Evolutionary conservation across 345 rosid genomes (phyloP), one percentile per base, ranked within the genome.

Genomic region (Anacardium occidentale): DNA sequence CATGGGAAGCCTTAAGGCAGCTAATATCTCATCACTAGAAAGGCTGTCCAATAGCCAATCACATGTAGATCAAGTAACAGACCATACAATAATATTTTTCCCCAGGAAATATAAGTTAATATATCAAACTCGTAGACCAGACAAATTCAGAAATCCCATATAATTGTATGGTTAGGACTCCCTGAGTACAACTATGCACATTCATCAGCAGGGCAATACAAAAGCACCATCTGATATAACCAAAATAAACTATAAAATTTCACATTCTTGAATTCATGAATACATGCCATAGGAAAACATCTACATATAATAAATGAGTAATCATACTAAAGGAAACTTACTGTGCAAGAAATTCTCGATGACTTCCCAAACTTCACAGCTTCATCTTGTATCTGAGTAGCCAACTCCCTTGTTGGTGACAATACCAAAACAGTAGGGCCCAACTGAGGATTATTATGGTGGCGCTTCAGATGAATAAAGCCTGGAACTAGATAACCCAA

Each of bases 361-460:
- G 99, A 88, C 85, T 76, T 92, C 58, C 93, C 99, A 83, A 95
- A 95, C 75, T 95, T 95, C 74, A 83, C 85, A 70, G 96, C 98
- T 82, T 95, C 99, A 42, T 81, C 97, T 81, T 87, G 98, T 74
- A 95, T 95, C 74, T 95, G 99, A 21, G 97, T 89, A 13, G 99
- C 99, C 85, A 95, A 83, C 80, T 95, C 99, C 83, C 99, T 91
- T 10, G 99, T 95, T 48, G 99, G 99, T 58, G 99, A 91, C 82
- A 95, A 68, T 59, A 95, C 91, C 86, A 95, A 74, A 66, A 92
- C 90, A 62, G 96, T 89, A 48, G 99, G 99, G 72, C 99, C 99
- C 90, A 88, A 70, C 67, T 79, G 88, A 50, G 97, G 84, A 68
- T 89, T 74, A 73, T 91, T 95, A 7, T 75, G 84, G 79, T 76